Conservation (phyloP, 306 rosid genomes). For the Lathyrus sativus region DNA sequence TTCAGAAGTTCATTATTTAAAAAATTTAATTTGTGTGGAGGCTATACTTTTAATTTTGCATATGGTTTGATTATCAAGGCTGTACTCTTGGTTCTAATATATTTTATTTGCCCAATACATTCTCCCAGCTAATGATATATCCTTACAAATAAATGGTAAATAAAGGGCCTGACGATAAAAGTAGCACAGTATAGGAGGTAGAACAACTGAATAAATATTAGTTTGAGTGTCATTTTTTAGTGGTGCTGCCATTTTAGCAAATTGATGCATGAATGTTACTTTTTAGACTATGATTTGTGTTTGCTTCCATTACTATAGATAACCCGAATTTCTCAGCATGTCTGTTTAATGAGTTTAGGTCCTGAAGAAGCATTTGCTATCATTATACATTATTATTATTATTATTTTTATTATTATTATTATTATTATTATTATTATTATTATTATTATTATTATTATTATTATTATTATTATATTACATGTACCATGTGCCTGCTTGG, state of each 20-base stretch:
- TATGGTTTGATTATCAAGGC: neutral
- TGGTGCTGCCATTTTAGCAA: neutral
- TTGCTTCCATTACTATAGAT: neutral
- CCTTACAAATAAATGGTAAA: slow-evolving; percentile 6
- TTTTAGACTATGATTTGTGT: neutral
- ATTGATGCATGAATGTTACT: neutral
- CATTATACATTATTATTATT: neutral
- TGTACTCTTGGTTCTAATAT: neutral
- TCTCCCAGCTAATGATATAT: neutral
- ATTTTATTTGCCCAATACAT: slow-evolving; percentile 1
- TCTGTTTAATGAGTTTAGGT: neutral
- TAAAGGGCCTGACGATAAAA: neutral
- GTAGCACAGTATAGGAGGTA: slow-evolving; percentile 11
- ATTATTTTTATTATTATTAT: neutral
- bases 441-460: neutral
- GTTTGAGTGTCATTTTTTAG: neutral
- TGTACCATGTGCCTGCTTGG: neutral
- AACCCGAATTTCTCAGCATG: neutral
- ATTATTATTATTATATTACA: neutral
- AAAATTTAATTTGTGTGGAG: neutral
- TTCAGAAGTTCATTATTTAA: neutral
- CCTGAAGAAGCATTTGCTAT: slow-evolving; percentile 5
- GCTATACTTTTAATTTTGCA: neutral
- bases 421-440: neutral
- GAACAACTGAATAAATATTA: neutral